Conservation (phyloP, 2,329 filamentous ascomycete genomes). For the Gaeumannomyces sp. region DNA sequence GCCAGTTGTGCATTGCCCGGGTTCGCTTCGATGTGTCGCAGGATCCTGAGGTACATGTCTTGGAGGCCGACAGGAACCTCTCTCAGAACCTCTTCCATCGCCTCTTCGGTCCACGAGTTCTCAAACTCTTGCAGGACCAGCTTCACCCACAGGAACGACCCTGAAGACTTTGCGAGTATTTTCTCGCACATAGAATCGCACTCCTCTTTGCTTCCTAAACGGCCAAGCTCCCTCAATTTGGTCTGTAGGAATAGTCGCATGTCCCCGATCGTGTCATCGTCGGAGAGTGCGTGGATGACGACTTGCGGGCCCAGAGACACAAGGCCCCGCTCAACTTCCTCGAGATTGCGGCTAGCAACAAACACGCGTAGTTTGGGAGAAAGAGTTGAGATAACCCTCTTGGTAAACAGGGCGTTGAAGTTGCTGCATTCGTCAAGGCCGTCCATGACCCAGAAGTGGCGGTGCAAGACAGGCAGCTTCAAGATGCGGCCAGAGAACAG, state of each 20-base stretch:
- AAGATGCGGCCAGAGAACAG: constrained; percentile 17
- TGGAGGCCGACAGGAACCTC: constrained; percentile 22
- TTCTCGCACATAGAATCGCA: constrained; percentile 19
- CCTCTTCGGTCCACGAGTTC: constrained; percentile 22
- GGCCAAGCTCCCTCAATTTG: constrained; percentile 14
- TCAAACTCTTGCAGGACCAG: constrained; percentile 26
- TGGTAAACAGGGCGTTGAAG: constrained; percentile 17
- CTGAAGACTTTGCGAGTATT: constrained; percentile 23
- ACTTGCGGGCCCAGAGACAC: constrained; percentile 15
- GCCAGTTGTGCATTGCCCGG: constrained; percentile 18
- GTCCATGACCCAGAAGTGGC: constrained; percentile 25
- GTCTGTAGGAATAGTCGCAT: constrained; percentile 21
- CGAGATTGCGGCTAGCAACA: constrained; percentile 22
- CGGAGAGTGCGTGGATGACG: constrained; percentile 11
- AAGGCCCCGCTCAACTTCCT: constrained; percentile 22
- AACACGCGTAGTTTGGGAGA: constrained; percentile 21
- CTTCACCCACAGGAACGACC: constrained; percentile 26
- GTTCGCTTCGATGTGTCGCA: constrained; percentile 18
- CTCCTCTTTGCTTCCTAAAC: constrained; percentile 14
- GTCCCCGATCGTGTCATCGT: constrained; percentile 20
- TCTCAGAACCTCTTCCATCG: constrained; percentile 20
- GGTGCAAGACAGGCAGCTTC: constrained; percentile 13
- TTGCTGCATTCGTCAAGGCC: constrained; percentile 24
- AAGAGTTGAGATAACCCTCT: constrained; percentile 10
- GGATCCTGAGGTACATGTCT: constrained; percentile 21